These are phyloP conservation scores for Chlorella variabilis DNA, from an alignment of 163 green algal species.

Conservation along the genomic window DNA sequence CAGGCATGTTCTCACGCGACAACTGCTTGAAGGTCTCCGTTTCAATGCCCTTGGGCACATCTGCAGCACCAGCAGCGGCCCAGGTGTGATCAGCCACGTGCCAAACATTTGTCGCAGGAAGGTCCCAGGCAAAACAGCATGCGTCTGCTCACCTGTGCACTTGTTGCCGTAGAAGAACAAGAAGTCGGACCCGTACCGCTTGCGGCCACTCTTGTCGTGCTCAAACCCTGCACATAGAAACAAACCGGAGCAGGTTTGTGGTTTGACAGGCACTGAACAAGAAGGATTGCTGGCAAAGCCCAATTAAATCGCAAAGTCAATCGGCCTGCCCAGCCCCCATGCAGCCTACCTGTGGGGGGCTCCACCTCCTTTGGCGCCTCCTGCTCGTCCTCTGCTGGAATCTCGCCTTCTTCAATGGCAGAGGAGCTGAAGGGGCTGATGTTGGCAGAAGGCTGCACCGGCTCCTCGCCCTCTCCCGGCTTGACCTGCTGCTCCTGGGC, in stretches of 20 bases:
- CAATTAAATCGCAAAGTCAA: too few species aligned
- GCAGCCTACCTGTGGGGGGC: background rate
- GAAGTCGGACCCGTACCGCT: slow-evolving; percentile 51
- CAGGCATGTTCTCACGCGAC: slow-evolving; percentile 6
- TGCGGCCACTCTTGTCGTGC: slow-evolving; percentile 37
- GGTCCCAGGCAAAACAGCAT: too few species aligned
- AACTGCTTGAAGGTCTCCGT: slow-evolving; percentile 36
- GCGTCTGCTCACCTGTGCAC: slow-evolving; percentile 9
- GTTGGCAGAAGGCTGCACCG: background rate
- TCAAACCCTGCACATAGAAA: background rate
- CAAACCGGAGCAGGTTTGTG: too few species aligned
- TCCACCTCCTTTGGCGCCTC: slow-evolving; percentile 4
- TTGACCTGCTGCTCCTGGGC: background rate
- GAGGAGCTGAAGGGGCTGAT: slow-evolving; percentile 33
- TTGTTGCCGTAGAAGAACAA: slow-evolving; percentile 45
- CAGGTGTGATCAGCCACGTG: too few species aligned
- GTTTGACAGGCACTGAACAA: too few species aligned
- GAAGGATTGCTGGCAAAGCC: too few species aligned
- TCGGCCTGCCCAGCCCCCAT: too few species aligned
- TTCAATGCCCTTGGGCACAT: slow-evolving; percentile 29
- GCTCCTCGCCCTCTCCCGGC: background rate
- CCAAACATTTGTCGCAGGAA: too few species aligned
- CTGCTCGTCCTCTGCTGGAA: background rate
- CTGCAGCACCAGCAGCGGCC: background rate
- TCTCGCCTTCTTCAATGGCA: slow-evolving; percentile 12